Conservation (phyloP, 2,329 filamentous ascomycete genomes). For the Monosporascus sp. region DNA sequence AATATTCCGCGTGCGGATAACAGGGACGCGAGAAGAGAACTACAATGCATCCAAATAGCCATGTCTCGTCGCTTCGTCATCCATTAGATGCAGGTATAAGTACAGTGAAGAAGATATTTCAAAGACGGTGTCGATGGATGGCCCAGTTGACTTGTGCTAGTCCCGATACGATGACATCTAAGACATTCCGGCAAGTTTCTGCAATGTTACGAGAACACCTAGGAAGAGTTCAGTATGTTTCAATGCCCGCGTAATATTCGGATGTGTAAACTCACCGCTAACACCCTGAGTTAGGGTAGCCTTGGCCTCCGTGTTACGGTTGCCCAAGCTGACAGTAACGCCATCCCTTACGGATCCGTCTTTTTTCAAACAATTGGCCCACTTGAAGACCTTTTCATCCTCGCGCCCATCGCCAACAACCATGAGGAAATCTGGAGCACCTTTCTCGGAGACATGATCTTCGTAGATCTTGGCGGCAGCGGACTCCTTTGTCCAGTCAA, state of each 20-base stretch:
- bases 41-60: neutral
- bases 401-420: constrained; percentile 88
- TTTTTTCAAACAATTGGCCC: constrained; percentile 74
- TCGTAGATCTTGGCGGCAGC: constrained; percentile 72
- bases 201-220: constrained; percentile 48
- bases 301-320: constrained; percentile 80
- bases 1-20: neutral
- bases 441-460: constrained; percentile 29
- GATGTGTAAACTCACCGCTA: constrained; percentile 59
- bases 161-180: constrained; percentile 16
- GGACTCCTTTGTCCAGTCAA: constrained; percentile 81
- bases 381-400: constrained; percentile 89
- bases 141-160: neutral
- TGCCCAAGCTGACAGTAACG: constrained; percentile 80
- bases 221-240: constrained; percentile 5
- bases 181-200: constrained; percentile 39
- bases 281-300: constrained; percentile 86
- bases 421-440: constrained; percentile 76
- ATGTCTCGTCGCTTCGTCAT: neutral
- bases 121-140: neutral
- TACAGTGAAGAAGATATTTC: constrained; percentile 15
- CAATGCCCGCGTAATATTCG: constrained; percentile 1
- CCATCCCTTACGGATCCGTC: constrained; percentile 60
- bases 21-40: neutral
- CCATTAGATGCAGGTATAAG: neutral